phyloP scores from a whole-genome alignment of 345 rosid species.

The Trapa bicornis region DNA sequence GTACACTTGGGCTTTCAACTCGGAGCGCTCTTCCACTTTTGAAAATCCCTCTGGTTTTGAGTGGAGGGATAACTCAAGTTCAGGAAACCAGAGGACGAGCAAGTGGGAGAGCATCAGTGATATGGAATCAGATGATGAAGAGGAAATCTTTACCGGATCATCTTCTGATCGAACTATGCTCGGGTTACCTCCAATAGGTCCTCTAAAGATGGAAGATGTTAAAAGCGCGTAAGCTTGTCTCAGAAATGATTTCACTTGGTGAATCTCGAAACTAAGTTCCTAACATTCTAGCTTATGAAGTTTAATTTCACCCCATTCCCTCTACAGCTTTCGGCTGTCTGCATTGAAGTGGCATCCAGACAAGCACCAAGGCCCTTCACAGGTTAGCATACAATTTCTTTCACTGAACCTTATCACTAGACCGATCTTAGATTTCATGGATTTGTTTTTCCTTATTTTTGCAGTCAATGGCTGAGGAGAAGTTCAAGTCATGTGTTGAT shows the following conservation, averaged over 20 bases:
- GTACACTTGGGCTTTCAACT: constrained; percentile 34
- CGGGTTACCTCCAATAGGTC: constrained; percentile 58
- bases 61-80: constrained; percentile 45
- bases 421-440: not conserved
- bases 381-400: constrained; percentile 25
- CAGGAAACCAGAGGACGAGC: constrained; percentile 27
- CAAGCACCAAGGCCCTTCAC: constrained; percentile 63
- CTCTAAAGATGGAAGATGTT: constrained; percentile 57
- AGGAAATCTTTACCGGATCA: constrained; percentile 28
- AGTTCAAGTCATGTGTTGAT: constrained; percentile 58
- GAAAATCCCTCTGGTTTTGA: constrained; percentile 31
- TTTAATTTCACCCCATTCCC: not conserved
- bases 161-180: constrained; percentile 47
- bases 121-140: constrained; percentile 29
- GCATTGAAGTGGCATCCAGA: constrained; percentile 98
- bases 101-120: constrained; percentile 32
- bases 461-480: constrained; percentile 79
- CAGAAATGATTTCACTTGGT: not conserved
- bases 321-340: constrained; percentile 48
- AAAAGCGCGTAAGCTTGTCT: constrained; percentile 52
- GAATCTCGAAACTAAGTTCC: not conserved
- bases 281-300: not conserved
- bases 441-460: not conserved
- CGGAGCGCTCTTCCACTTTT: constrained; percentile 14
- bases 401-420: not conserved